Conservation (phyloP, 345 rosid genomes). For the Pelargonium nanum region DNA sequence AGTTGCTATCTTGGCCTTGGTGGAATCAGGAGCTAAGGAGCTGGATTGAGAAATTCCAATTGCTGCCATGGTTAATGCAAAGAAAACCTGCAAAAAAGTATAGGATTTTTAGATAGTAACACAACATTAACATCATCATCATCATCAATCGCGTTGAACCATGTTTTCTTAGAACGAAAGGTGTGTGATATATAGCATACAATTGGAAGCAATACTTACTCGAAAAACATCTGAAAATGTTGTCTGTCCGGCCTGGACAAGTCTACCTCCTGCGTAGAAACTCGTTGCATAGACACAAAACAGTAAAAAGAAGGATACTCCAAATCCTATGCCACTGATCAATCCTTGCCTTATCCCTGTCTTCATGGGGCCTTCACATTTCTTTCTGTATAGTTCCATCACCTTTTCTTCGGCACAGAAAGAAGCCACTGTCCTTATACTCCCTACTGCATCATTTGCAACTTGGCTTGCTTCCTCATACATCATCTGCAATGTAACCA, state of each 20-base stretch:
- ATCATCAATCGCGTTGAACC: too few species aligned
- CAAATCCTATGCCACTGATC: constrained; percentile 59
- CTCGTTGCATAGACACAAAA: constrained; percentile 47
- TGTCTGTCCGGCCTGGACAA: constrained; percentile 39
- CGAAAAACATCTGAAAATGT: constrained; percentile 53
- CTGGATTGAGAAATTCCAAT: constrained; percentile 62
- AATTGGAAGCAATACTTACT: constrained; percentile 17
- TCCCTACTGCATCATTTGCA: constrained; percentile 78
- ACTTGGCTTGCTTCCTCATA: constrained; percentile 93
- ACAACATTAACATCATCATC: neutral
- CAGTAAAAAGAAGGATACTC: constrained; percentile 48
- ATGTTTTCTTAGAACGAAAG: neutral
- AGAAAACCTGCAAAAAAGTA: constrained; percentile 41
- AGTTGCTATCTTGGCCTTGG: constrained; percentile 46
- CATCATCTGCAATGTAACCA: constrained; percentile 51
- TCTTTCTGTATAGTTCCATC: constrained; percentile 54
- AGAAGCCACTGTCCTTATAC: constrained; percentile 82
- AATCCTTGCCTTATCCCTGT: constrained; percentile 63
- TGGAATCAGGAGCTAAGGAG: constrained; percentile 50
- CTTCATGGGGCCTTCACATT: constrained; percentile 72
- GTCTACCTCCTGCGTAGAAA: constrained; percentile 72
- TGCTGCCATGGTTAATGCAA: constrained; percentile 58
- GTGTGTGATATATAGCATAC: neutral
- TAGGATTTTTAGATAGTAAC: too few species aligned
- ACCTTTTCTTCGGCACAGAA: constrained; percentile 79